Percentiles rank a stretch among this genome's conserved stretches.
These are phyloP conservation scores for Alternaria hordeiaustralica DNA, from an alignment of 2,329 filamentous ascomycete species.

Conservation along the genomic window DNA sequence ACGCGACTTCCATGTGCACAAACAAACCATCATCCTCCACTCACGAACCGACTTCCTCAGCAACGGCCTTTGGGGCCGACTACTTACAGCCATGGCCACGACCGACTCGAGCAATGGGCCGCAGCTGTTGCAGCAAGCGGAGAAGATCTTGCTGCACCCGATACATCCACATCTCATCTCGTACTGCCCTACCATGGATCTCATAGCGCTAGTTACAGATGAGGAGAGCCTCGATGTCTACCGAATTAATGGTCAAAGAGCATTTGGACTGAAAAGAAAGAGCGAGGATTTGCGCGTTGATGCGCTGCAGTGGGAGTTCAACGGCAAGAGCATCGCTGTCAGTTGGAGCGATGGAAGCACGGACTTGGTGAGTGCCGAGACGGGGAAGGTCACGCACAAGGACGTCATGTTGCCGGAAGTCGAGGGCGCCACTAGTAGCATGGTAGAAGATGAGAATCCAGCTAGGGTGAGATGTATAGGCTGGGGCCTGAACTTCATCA, in stretches of 20 bases:
- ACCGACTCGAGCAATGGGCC: conserved; percentile 4
- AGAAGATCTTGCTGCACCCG: conserved; percentile 53
- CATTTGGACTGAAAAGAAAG: conserved; percentile 61
- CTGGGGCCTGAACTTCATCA: conserved; percentile 63
- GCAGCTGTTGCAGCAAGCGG: conserved; percentile 47
- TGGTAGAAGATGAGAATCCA: conserved; percentile 6
- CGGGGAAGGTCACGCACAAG: conserved; percentile 79
- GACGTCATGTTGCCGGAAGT: conserved; percentile 28
- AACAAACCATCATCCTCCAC: conserved; percentile 18
- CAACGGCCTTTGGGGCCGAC: conserved; percentile 15
- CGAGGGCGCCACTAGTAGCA: background rate
- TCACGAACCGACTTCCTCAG: background rate
- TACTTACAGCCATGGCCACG: conserved; percentile 9
- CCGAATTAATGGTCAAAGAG: conserved; percentile 76
- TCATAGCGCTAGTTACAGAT: conserved; percentile 75
- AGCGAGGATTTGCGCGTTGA: conserved; percentile 43
- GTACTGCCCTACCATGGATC: conserved; percentile 84
- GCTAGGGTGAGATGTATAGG: conserved; percentile 55
- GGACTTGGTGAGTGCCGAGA: conserved; percentile 78
- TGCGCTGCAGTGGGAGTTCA: conserved; percentile 55
- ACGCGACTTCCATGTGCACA: conserved; percentile 21
- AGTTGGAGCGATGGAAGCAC: conserved; percentile 83
- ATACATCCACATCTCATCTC: conserved; percentile 67
- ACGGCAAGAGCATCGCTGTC: conserved; percentile 76
- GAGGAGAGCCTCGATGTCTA: conserved; percentile 76